phyloP scores from a whole-genome alignment of 2,329 filamentous ascomycete species.

The Hawksworthiomyces lignivorus region DNA sequence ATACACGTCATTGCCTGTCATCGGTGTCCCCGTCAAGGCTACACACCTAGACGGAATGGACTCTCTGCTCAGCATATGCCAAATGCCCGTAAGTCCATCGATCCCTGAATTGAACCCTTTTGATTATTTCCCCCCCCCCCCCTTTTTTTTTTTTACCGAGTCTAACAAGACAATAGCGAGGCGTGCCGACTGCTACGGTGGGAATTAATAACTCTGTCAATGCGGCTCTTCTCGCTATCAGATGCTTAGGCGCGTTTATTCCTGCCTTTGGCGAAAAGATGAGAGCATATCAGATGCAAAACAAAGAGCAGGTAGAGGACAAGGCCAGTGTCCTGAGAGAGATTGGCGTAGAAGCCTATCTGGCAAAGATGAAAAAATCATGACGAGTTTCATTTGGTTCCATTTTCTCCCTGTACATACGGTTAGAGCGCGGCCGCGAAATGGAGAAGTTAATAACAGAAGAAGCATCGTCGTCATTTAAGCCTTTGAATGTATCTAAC shows the following conservation, averaged over 20 bases:
- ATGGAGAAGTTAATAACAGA: too few relatives aligned
- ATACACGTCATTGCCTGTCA: slow-evolving; percentile 64
- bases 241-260: slow-evolving; percentile 27
- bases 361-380: slow-evolving; percentile 5
- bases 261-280: slow-evolving; percentile 44
- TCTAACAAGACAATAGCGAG: slow-evolving; percentile 27
- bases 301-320: slow-evolving; percentile 52
- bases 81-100: slow-evolving; percentile 56
- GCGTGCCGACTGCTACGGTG: slow-evolving; percentile 54
- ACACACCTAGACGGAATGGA: slow-evolving; percentile 66
- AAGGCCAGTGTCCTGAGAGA: slow-evolving; percentile 52
- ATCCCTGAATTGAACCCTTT: slow-evolving; percentile 20
- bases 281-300: slow-evolving; percentile 49
- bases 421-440: too few relatives aligned
- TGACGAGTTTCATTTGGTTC: too few relatives aligned
- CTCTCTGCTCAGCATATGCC: slow-evolving; percentile 64
- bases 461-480: too few relatives aligned
- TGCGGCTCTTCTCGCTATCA: slow-evolving; percentile 32
- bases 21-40: slow-evolving; percentile 70
- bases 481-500: too few relatives aligned
- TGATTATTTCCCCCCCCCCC: too few relatives aligned
- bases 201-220: slow-evolving; percentile 77
- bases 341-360: slow-evolving; percentile 38
- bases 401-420: too few relatives aligned
- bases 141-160: slow-evolving; percentile 24